Evolutionary conservation across 805 yeast species (phyloP).

Genomic region (Cyberlindnera petersonii): DNA sequence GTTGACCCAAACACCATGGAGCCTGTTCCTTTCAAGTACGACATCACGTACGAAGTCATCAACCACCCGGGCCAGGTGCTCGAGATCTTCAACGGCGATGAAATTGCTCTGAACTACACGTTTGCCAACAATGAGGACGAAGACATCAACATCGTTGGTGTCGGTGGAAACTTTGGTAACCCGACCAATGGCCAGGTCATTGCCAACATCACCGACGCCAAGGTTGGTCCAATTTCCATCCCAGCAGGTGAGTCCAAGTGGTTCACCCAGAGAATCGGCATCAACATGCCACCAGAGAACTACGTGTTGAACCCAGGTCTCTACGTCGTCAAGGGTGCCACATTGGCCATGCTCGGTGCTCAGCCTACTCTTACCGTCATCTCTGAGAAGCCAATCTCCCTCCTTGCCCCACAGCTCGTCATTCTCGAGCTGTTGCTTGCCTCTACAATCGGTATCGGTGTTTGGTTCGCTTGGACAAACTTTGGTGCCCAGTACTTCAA

Average conservation of each 20-base stretch:
- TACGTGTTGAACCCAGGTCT: conserved; percentile 59
- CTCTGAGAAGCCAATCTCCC: conserved; percentile 60
- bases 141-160: conserved; percentile 54
- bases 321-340: conserved; percentile 46
- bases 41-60: conserved; percentile 45
- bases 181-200: conserved; percentile 47
- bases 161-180: conserved; percentile 61
- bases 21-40: conserved; percentile 41
- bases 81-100: conserved; percentile 49
- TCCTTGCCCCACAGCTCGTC: conserved; percentile 70
- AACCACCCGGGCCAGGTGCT: conserved; percentile 40
- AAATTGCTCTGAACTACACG: conserved; percentile 46
- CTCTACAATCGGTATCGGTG: conserved; percentile 45
- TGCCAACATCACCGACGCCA: conserved; percentile 62
- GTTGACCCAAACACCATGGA: conserved; percentile 20
- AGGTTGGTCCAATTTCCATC: conserved; percentile 56
- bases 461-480: conserved; percentile 42
- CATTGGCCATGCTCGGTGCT: conserved; percentile 52
- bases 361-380: conserved; percentile 55
- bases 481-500: conserved; percentile 46
- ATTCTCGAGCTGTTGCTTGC: conserved; percentile 54
- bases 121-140: conserved; percentile 51
- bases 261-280: conserved; percentile 57
- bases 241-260: conserved; percentile 43
- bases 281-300: conserved; percentile 53